A percentile compares a stretch with the other conserved stretches of the same genome.
Conservation (phyloP, 129 eudicot species). For the Escallonia rubra region DNA sequence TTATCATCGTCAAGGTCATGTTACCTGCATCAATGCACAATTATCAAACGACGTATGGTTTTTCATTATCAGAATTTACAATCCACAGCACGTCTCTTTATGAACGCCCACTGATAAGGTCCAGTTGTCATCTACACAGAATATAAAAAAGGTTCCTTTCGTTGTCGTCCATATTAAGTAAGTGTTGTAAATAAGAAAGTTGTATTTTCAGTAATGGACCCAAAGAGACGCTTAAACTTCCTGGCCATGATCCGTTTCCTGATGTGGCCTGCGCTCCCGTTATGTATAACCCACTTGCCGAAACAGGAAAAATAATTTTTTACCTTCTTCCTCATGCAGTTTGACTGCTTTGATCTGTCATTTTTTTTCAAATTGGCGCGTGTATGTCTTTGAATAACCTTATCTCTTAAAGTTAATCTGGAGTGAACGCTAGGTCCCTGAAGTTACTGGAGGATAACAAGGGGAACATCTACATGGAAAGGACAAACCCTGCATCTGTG, state of each 20-base stretch:
- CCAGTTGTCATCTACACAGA: not conserved
- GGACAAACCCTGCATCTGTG: not conserved
- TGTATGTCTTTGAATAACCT: too few species aligned
- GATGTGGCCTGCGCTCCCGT: not conserved
- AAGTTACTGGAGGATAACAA: conserved; percentile 3
- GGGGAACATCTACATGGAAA: conserved; percentile 7
- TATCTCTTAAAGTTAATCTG: not conserved
- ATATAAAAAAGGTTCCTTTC: not conserved
- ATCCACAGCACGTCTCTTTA: not conserved
- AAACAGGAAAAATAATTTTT: not conserved
- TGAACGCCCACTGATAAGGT: not conserved
- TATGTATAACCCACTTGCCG: not conserved
- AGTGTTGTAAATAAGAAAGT: too few species aligned
- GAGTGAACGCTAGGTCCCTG: conserved; percentile 6
- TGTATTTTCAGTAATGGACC: too few species aligned
- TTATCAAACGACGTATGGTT: too few species aligned
- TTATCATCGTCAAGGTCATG: not conserved
- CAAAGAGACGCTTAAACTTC: too few species aligned
- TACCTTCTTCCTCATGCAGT: not conserved
- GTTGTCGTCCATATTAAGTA: not conserved
- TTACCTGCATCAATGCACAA: too few species aligned
- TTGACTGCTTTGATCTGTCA: not conserved
- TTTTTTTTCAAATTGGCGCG: too few species aligned
- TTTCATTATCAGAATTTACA: too few species aligned
- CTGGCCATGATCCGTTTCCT: too few species aligned